phyloP scores from a whole-genome alignment of 192 early-diverging fungal species.

The Radiomyces spectabilis region DNA sequence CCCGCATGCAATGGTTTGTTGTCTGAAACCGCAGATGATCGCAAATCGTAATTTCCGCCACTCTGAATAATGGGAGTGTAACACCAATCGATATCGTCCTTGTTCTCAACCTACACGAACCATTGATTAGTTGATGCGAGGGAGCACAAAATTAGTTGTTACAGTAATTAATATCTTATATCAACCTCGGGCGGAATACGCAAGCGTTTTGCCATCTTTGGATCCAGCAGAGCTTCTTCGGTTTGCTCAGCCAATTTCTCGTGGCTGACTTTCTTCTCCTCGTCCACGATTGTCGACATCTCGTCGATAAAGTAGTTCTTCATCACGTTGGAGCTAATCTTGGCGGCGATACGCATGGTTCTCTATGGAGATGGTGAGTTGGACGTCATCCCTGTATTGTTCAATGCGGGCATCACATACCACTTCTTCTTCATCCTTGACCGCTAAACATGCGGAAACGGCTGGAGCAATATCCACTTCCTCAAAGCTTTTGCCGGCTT shows the following conservation, averaged over 20 bases:
- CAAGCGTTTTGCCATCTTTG: constrained; percentile 57
- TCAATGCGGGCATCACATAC: too few relatives aligned
- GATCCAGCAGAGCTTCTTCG: constrained; percentile 61
- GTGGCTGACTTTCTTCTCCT: constrained; percentile 82
- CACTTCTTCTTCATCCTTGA: constrained; percentile 90
- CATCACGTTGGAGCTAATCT: constrained; percentile 69
- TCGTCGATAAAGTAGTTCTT: constrained; percentile 80
- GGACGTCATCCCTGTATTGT: background rate
- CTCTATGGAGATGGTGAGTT: constrained; percentile 35
- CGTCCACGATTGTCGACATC: constrained; percentile 82
- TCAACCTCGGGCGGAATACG: constrained; percentile 64
- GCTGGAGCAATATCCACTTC: constrained; percentile 65
- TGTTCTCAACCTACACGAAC: constrained; percentile 33
- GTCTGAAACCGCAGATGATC: constrained; percentile 70
- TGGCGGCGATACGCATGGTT: constrained; percentile 65
- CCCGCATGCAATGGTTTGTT: constrained; percentile 73
- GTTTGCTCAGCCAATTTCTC: constrained; percentile 67
- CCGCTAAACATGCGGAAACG: constrained; percentile 63
- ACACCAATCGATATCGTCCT: constrained; percentile 80
- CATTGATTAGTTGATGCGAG: background rate
- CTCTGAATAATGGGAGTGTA: constrained; percentile 93
- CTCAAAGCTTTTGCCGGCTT: constrained; percentile 44
- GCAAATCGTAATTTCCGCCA: constrained; percentile 89
- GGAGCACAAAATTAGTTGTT: too few relatives aligned
- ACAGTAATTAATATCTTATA: constrained; percentile 22